A percentile compares a stretch with the other conserved stretches of the same genome.
phyloP scores from a whole-genome alignment of 768 basidiomycete genomes.

The Tephrocybe sp. region DNA sequence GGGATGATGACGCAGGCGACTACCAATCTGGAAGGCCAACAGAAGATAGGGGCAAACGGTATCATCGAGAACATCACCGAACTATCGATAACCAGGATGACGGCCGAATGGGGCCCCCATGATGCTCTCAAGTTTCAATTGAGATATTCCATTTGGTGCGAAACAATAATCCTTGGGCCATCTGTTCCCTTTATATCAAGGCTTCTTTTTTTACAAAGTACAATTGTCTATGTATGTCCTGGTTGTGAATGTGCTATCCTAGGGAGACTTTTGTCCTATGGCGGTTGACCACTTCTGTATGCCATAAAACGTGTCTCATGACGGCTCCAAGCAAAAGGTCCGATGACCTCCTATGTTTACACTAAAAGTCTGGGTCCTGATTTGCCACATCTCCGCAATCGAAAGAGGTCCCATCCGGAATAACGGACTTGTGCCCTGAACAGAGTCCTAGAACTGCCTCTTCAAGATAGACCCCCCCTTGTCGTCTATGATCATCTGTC shows the following conservation, averaged over 20 bases:
- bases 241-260: constrained; percentile 21
- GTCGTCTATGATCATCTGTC: too few relatives aligned
- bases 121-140: constrained; percentile 9
- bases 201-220: constrained; percentile 12
- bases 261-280: constrained; percentile 19
- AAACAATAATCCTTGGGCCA: constrained; percentile 12
- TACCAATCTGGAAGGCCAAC: constrained; percentile 36
- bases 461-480: neutral
- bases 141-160: constrained; percentile 15
- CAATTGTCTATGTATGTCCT: constrained; percentile 21
- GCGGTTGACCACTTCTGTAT: constrained; percentile 10
- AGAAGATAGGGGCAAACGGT: constrained; percentile 60
- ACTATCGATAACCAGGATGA: constrained; percentile 40
- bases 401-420: neutral
- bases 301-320: constrained; percentile 10
- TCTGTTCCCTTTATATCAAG: constrained; percentile 11
- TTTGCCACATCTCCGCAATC: neutral
- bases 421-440: neutral
- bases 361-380: neutral
- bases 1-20: constrained; percentile 49
- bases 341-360: constrained; percentile 9
- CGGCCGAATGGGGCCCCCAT: constrained; percentile 30
- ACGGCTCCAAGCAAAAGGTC: constrained; percentile 11
- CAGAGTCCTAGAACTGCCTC: neutral
- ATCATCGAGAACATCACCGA: constrained; percentile 48